Percentiles rank a stretch among this genome's conserved stretches.
Evolutionary conservation across 1,284 basidiomycete genomes (phyloP).

Genomic region (Ceratobasidium sp.): DNA sequence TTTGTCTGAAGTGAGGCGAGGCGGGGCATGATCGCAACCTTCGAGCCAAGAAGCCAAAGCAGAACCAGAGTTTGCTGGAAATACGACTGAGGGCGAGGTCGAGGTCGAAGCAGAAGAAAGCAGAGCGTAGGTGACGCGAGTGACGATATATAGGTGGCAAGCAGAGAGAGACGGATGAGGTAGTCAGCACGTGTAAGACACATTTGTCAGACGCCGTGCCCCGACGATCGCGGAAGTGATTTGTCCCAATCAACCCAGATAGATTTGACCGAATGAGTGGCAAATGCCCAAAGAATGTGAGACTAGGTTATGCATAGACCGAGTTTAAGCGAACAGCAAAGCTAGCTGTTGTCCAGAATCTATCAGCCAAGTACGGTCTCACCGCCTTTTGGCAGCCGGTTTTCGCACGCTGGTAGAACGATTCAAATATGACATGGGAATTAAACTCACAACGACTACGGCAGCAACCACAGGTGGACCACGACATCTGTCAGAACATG

Average conservation of each 20-base stretch:
- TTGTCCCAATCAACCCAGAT: background rate
- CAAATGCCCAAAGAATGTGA: background rate
- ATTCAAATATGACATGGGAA: background rate
- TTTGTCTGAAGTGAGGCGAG: constrained; percentile 37
- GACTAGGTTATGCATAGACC: background rate
- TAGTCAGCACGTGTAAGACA: constrained; percentile 29
- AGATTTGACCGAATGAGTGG: background rate
- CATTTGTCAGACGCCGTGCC: constrained; percentile 22
- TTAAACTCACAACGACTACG: background rate
- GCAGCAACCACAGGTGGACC: constrained; percentile 13
- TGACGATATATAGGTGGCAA: background rate
- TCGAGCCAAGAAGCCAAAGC: background rate
- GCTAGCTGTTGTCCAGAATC: no score
- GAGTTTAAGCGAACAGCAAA: no score
- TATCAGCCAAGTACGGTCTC: constrained; percentile 1
- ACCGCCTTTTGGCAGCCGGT: background rate
- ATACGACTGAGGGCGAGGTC: background rate
- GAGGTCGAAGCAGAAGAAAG: background rate
- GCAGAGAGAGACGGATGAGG: constrained; percentile 19
- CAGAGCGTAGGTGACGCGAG: constrained; percentile 7
- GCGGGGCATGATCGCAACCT: constrained; percentile 16
- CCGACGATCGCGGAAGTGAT: constrained; percentile 30
- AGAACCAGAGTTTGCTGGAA: constrained; percentile 1
- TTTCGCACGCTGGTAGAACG: constrained; percentile 33
- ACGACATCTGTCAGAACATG: constrained; percentile 1